Evolutionary conservation across 2,329 filamentous ascomycete species (phyloP).

Genomic region (Pseudocercospora fuligena): DNA sequence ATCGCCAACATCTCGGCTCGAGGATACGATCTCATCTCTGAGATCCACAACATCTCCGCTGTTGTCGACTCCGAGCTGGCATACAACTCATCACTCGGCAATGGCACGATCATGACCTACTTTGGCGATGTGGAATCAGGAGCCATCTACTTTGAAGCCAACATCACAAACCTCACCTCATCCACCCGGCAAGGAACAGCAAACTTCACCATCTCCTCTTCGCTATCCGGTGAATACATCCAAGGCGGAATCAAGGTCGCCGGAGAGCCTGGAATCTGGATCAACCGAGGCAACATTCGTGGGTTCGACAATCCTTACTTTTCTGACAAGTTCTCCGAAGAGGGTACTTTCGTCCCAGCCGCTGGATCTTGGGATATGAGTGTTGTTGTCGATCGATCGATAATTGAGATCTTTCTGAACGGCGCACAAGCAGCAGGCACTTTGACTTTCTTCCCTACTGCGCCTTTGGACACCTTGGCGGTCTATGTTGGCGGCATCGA

Average conservation of each 20-base stretch:
- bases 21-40: constrained; percentile 58
- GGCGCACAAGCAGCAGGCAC: constrained; percentile 57
- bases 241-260: constrained; percentile 57
- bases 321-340: constrained; percentile 58
- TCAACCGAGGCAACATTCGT: constrained; percentile 55
- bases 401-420: constrained; percentile 62
- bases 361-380: constrained; percentile 49
- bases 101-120: constrained; percentile 56
- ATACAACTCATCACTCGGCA: constrained; percentile 51
- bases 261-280: constrained; percentile 45
- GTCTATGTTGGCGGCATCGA: constrained; percentile 44
- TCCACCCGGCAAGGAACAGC: constrained; percentile 44
- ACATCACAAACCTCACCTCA: constrained; percentile 52
- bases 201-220: constrained; percentile 60
- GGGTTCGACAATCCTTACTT: constrained; percentile 62
- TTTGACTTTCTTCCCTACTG: constrained; percentile 56
- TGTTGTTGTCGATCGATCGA: constrained; percentile 59
- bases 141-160: constrained; percentile 60
- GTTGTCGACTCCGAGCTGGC: constrained; percentile 55
- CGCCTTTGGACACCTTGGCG: constrained; percentile 47
- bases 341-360: constrained; percentile 34
- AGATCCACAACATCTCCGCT: constrained; percentile 55
- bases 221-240: constrained; percentile 55
- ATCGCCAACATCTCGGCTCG: constrained; percentile 57
- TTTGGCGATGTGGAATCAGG: constrained; percentile 57